These are phyloP conservation scores for Ilex asprella DNA, from an alignment of 257 asterid genomes.

Conservation along the genomic window DNA sequence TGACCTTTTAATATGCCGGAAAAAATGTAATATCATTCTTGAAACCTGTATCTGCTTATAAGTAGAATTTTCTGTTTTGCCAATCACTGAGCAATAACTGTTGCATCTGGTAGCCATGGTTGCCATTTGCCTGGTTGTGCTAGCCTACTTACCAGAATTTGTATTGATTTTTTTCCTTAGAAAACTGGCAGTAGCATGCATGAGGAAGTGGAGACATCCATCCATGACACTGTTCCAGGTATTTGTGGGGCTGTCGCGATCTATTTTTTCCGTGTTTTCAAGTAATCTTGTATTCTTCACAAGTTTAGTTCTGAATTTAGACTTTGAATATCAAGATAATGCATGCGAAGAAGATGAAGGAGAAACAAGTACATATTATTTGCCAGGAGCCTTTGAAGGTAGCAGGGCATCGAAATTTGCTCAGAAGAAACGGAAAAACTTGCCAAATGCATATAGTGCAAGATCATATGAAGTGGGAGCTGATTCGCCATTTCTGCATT, in stretches of 20 bases:
- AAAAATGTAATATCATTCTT: too few species aligned
- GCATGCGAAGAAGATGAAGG: constrained; percentile 70
- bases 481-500: constrained; percentile 46
- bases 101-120: too few species aligned
- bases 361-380: constrained; percentile 59
- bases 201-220: constrained; percentile 85
- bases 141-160: too few species aligned
- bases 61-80: too few species aligned
- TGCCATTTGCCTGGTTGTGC: too few species aligned
- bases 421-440: constrained; percentile 59
- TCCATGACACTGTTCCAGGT: constrained; percentile 65
- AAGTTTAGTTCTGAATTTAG: constrained; percentile 29
- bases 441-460: constrained; percentile 42
- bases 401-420: constrained; percentile 50
- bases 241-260: constrained; percentile 14
- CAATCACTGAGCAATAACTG: too few species aligned
- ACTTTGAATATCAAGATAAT: constrained; percentile 52
- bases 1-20: too few species aligned
- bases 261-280: constrained; percentile 14
- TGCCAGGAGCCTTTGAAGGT: constrained; percentile 46
- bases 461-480: constrained; percentile 48
- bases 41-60: too few species aligned
- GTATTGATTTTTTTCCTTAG: constrained; percentile 33
- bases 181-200: constrained; percentile 46
- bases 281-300: constrained; percentile 13